Evolutionary conservation across 2,329 filamentous ascomycete genomes (phyloP).

Genomic region (Exophiala aquamarina): DNA sequence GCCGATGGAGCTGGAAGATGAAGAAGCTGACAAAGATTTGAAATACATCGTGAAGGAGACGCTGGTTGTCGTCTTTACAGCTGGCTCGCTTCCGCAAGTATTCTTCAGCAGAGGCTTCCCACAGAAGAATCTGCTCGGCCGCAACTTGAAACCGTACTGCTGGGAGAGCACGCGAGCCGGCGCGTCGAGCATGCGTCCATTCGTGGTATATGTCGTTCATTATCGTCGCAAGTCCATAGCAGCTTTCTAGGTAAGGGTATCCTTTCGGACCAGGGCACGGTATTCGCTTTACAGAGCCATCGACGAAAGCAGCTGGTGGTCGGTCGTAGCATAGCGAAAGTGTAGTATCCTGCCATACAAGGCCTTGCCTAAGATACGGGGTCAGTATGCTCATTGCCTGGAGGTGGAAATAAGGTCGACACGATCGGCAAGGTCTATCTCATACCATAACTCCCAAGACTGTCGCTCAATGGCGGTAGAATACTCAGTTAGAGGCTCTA

Average conservation of each 20-base stretch:
- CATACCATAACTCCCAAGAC: conserved; percentile 10
- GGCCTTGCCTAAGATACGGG: conserved; percentile 5
- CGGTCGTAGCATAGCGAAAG: conserved; percentile 12
- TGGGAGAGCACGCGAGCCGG: conserved; percentile 1
- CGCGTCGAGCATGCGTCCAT: conserved; percentile 6
- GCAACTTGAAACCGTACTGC: conserved; percentile 11
- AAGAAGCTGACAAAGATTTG: conserved; percentile 15
- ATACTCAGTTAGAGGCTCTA: conserved; percentile 2
- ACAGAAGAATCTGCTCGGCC: conserved; percentile 8
- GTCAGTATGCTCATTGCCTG: background rate
- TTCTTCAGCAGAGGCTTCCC: conserved; percentile 10
- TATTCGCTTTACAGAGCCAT: conserved; percentile 9
- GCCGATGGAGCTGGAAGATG: conserved; percentile 12
- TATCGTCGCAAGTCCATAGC: conserved; percentile 8
- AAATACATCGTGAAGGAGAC: conserved; percentile 11
- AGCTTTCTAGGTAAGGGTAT: conserved; percentile 8
- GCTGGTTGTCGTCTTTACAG: conserved; percentile 8
- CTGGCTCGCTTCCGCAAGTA: conserved; percentile 8
- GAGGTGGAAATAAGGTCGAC: background rate
- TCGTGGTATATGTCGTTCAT: conserved; percentile 15
- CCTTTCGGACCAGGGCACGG: conserved; percentile 3
- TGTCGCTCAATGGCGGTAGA: conserved; percentile 3
- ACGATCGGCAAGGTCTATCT: conserved; percentile 1
- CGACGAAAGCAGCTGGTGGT: conserved; percentile 4
- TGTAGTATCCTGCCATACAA: conserved; percentile 13